Conservation (phyloP, 768 basidiomycete genomes). For the Hemileccinum rubropunctum region DNA sequence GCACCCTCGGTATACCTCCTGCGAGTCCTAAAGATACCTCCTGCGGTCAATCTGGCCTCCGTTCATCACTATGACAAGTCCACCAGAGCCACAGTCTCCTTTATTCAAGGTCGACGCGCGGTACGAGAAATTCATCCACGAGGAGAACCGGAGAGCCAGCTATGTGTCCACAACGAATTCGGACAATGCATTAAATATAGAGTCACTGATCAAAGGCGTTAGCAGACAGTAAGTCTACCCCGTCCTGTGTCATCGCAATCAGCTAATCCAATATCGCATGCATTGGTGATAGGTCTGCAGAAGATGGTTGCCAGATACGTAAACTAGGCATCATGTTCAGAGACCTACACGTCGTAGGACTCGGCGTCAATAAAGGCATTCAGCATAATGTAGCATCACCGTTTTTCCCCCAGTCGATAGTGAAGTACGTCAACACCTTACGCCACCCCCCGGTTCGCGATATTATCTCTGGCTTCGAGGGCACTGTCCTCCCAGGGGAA, state of each 20-base stretch:
- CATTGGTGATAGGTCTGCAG: conserved; percentile 28
- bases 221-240: conserved; percentile 9
- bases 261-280: background rate
- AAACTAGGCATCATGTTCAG: conserved; percentile 51
- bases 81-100: background rate
- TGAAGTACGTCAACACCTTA: conserved; percentile 37
- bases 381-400: conserved; percentile 53
- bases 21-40: no score
- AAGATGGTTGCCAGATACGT: conserved; percentile 33
- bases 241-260: background rate
- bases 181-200: conserved; percentile 5
- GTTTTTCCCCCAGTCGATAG: conserved; percentile 43
- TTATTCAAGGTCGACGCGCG: background rate
- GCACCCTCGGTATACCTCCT: no score
- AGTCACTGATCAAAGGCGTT: conserved; percentile 14
- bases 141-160: background rate
- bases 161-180: background rate
- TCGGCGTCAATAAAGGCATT: conserved; percentile 40
- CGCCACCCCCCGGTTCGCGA: conserved; percentile 62
- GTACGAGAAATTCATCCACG: background rate
- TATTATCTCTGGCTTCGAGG: conserved; percentile 63
- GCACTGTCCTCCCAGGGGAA: conserved; percentile 64
- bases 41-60: no score
- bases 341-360: conserved; percentile 51
- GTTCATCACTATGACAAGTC: background rate